These are phyloP conservation scores for Ophiorrhiza pumila DNA, from an alignment of 257 asterid species.

Conservation along the genomic window DNA sequence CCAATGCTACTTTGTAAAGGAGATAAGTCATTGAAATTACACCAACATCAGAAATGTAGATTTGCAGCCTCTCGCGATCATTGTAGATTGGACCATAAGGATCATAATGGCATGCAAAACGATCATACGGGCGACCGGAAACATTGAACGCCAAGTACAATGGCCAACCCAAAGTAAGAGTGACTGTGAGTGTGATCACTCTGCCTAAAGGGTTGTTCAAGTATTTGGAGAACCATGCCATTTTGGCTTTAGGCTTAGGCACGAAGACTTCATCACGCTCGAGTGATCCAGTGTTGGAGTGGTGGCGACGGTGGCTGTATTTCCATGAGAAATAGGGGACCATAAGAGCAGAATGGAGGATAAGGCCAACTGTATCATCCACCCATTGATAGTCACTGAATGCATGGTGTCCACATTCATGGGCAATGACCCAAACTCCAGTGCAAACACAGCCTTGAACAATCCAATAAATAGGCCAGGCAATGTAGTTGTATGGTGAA, in stretches of 20 bases:
- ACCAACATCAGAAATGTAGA: constrained; percentile 57
- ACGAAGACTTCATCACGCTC: constrained; percentile 72
- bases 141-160: constrained; percentile 58
- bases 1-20: constrained; percentile 43
- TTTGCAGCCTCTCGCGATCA: constrained; percentile 55
- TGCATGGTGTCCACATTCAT: constrained; percentile 77
- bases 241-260: constrained; percentile 46
- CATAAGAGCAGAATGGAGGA: constrained; percentile 65
- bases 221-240: constrained; percentile 53
- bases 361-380: constrained; percentile 60
- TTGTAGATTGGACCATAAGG: constrained; percentile 71
- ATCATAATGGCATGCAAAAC: constrained; percentile 59
- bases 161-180: constrained; percentile 72
- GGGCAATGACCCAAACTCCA: constrained; percentile 68
- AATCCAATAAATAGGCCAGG: constrained; percentile 56
- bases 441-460: constrained; percentile 61
- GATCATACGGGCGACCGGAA: constrained; percentile 59
- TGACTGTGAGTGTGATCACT: constrained; percentile 32
- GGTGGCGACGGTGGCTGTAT: constrained; percentile 71
- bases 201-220: constrained; percentile 66
- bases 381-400: constrained; percentile 70
- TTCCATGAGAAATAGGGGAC: constrained; percentile 81
- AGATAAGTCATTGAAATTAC: constrained; percentile 31
- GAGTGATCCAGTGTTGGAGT: constrained; percentile 73
- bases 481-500: constrained; percentile 33